phyloP scores from a whole-genome alignment of 805 yeast species.

The Zygoascus biomembranicola region DNA sequence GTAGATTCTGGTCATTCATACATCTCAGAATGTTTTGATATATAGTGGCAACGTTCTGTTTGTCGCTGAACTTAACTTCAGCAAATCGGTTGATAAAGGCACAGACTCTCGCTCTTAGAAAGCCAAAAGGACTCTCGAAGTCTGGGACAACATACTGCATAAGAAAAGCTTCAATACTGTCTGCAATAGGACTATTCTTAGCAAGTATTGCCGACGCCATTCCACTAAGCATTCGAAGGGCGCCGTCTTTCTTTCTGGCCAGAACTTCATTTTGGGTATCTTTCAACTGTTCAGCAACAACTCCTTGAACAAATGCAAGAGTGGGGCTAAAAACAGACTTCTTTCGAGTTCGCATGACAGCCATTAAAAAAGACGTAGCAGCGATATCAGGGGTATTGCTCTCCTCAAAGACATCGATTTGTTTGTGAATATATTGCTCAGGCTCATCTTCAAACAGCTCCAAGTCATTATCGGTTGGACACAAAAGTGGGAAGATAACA shows the following conservation, averaged over 20 bases:
- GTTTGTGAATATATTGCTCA: conserved; percentile 72
- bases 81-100: conserved; percentile 49
- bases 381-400: conserved; percentile 65
- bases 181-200: conserved; percentile 47
- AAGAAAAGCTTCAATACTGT: conserved; percentile 64
- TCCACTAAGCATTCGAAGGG: conserved; percentile 69
- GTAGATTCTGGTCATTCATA: conserved; percentile 46
- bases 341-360: conserved; percentile 62
- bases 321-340: conserved; percentile 22
- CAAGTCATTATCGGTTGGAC: conserved; percentile 58
- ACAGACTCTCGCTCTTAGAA: conserved; percentile 58
- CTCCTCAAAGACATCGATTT: conserved; percentile 56
- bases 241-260: conserved; percentile 69
- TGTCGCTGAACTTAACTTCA: conserved; percentile 50
- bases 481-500: conserved; percentile 66
- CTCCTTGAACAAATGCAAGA: conserved; percentile 49
- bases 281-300: conserved; percentile 31
- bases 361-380: conserved; percentile 62
- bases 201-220: conserved; percentile 47
- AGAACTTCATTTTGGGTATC: conserved; percentile 28
- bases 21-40: conserved; percentile 31
- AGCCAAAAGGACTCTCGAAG: conserved; percentile 50
- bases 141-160: conserved; percentile 61
- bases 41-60: conserved; percentile 56
- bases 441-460: conserved; percentile 83